A percentile compares a stretch with the other conserved stretches of the same genome.
phyloP scores from a whole-genome alignment of 805 yeast species.

The Monosporozyma yasuniensis region DNA sequence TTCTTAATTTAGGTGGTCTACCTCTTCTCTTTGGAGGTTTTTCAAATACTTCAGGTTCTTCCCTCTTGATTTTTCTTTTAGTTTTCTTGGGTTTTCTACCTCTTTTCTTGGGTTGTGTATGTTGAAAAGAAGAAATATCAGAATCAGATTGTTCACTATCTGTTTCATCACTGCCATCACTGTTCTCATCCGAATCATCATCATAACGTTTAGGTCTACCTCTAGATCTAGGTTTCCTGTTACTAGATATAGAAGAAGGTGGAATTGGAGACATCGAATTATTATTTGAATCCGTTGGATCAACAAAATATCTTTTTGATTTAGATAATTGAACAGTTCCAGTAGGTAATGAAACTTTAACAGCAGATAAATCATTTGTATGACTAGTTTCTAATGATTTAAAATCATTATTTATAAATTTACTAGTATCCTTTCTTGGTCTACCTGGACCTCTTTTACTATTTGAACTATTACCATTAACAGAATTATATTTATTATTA shows the following conservation, averaged over 20 bases:
- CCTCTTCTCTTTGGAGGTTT: slow-evolving; percentile 22
- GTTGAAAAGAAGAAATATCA: not conserved
- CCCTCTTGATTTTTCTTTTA: not conserved
- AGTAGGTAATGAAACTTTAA: slow-evolving; percentile 21
- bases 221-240: not conserved
- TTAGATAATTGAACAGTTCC: slow-evolving; percentile 25
- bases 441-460: slow-evolving; percentile 29
- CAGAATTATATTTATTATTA: not conserved
- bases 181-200: not conserved
- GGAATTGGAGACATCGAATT: slow-evolving; percentile 1
- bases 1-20: slow-evolving; percentile 29
- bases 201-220: not conserved
- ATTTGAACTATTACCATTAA: not conserved
- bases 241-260: not conserved
- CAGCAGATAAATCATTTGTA: slow-evolving; percentile 5
- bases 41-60: not conserved
- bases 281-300: slow-evolving; percentile 12
- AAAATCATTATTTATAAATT: not conserved
- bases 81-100: not conserved
- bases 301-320: slow-evolving; percentile 25
- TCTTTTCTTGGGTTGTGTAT: not conserved
- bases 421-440: slow-evolving; percentile 22
- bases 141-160: not conserved
- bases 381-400: slow-evolving; percentile 2
- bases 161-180: not conserved